Conservation (phyloP, 2,329 filamentous ascomycete species). For the Venturia pyrina region DNA sequence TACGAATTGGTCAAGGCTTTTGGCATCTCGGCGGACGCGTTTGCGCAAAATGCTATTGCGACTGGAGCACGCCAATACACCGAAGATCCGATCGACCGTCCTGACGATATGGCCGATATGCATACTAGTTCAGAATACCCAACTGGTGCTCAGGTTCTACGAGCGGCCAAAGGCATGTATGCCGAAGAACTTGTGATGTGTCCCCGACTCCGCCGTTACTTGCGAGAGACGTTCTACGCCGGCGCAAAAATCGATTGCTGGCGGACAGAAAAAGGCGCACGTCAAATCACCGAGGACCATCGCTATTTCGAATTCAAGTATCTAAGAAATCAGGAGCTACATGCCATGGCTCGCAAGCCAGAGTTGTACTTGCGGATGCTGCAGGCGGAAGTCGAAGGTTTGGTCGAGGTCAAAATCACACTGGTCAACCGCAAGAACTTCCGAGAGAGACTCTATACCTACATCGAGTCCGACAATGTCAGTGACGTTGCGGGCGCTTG, state of each 20-base stretch:
- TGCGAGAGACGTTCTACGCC: constrained; percentile 74
- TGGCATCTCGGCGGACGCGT: constrained; percentile 77
- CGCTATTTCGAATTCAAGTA: constrained; percentile 99
- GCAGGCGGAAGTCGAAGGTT: constrained; percentile 86
- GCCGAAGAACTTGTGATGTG: constrained; percentile 82
- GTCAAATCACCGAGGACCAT: constrained; percentile 88
- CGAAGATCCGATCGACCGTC: constrained; percentile 71
- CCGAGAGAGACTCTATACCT: constrained; percentile 63
- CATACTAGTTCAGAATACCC: constrained; percentile 62
- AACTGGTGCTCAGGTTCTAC: constrained; percentile 65
- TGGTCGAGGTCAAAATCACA: constrained; percentile 74
- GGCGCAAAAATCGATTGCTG: constrained; percentile 77
- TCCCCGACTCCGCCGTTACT: constrained; percentile 79
- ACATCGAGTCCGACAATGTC: constrained; percentile 91
- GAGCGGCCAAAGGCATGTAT: constrained; percentile 76
- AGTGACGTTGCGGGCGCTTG: constrained; percentile 91
- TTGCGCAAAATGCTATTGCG: constrained; percentile 77
- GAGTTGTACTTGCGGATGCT: constrained; percentile 96
- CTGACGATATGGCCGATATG: constrained; percentile 78
- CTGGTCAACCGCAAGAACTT: constrained; percentile 70
- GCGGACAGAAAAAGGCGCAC: constrained; percentile 86
- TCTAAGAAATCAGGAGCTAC: constrained; percentile 76
- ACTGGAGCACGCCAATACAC: constrained; percentile 70
- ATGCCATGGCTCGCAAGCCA: constrained; percentile 69
- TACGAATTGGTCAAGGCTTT: constrained; percentile 80